Evolutionary conservation across 768 basidiomycete genomes (phyloP), one percentile per base, ranked within the genome.

Genomic region (Kwoniella shandongensis): DNA sequence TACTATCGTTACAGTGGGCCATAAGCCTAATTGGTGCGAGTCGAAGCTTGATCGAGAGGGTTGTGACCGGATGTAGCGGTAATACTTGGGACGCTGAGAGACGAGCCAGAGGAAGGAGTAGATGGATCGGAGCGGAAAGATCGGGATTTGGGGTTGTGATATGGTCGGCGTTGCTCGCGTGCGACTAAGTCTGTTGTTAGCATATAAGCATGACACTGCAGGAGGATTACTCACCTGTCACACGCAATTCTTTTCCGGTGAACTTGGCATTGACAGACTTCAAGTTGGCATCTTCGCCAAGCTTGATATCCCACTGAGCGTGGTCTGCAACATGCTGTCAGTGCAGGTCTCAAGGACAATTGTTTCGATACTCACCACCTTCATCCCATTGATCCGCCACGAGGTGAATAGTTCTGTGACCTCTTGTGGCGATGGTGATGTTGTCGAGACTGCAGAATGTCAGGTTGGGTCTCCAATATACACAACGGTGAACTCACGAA

Each of bases 361-460:
- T 44, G 13, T n/a, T 17, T 11, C 22, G 7, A 11, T 22, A 57
- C 66, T 54, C 51, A 68, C 69, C 69, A 17, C 53, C 58, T 44
- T 65, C 63, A 17, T 72, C 70, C 70, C 70, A 72, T 18, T 61
- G 63, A 62, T 72, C 70, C 4, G 70, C 70, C 12, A 69, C 62
- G 47, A 72, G 65, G 23, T 69, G 59, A 8, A 72, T 39, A 5
- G 65, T 72, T 26, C 63, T 36, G n/a, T 50, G 39, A 2, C 63
- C 61, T 48, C 59, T 55, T 15, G 62, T 65, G 0, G 64, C 49
- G 10, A 72, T 59, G 1, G 63, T 63, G 58, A 72, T 72, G 39
- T 67, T 62, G 15, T 72, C 67, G 39, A 66, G 53, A 2, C 70
- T 72, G 39, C 15, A 45, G n/a, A n/a, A n/a, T n/a, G n/a, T n/a